phyloP scores from a whole-genome alignment of 2,329 filamentous ascomycete species.

The Fusarium sp. region DNA sequence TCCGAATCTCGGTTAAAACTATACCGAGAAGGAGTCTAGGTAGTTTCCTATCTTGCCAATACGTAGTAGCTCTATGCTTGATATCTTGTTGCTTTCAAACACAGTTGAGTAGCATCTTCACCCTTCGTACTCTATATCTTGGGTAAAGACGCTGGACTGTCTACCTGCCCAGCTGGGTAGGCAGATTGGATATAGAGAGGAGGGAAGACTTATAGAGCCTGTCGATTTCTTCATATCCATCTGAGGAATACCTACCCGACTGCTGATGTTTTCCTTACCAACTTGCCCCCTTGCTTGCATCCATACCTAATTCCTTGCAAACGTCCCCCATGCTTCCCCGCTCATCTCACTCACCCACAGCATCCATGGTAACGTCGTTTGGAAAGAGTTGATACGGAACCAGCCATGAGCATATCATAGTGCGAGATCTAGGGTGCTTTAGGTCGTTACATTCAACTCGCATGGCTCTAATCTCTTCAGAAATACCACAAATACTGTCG shows the following conservation, averaged over 20 bases:
- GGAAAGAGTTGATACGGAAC: background rate
- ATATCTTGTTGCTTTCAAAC: background rate
- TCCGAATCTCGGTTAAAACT: background rate
- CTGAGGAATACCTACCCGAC: background rate
- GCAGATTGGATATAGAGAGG: background rate
- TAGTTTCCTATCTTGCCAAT: background rate
- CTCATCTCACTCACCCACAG: background rate
- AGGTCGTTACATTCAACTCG: background rate
- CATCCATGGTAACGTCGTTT: background rate
- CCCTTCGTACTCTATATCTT: background rate
- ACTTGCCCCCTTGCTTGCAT: background rate
- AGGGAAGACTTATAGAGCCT: background rate
- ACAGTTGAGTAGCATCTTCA: background rate
- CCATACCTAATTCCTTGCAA: background rate
- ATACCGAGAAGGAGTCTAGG: background rate
- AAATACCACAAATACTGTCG: background rate
- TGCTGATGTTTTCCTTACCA: background rate
- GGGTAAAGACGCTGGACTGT: background rate
- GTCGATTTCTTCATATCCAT: background rate
- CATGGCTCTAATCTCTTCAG: background rate
- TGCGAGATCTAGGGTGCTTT: background rate
- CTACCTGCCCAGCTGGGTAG: background rate
- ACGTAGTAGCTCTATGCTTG: background rate
- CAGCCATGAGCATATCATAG: background rate
- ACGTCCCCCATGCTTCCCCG: background rate